Evolutionary conservation across 345 rosid genomes (phyloP).

Genomic region (Stellera chamaejasme): DNA sequence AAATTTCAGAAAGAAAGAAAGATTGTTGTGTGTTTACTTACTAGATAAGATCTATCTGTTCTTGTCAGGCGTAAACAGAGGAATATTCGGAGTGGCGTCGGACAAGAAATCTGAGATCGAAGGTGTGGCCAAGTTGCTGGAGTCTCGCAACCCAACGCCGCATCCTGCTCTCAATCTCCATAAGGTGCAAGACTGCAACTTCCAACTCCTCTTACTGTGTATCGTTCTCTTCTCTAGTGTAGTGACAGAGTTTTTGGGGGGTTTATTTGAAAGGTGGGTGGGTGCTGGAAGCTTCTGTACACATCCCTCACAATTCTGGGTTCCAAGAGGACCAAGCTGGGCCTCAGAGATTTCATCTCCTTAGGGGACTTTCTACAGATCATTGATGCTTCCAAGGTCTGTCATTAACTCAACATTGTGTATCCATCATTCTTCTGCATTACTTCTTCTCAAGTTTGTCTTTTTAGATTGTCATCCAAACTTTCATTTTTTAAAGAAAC

Average conservation of each 20-base stretch:
- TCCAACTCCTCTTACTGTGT: too few species aligned
- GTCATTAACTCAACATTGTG: too few species aligned
- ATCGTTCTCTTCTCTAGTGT: too few species aligned
- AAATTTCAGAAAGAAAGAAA: too few species aligned
- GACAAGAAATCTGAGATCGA: slow-evolving; percentile 60
- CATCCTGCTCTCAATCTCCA: slow-evolving; percentile 54
- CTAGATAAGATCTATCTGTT: too few species aligned
- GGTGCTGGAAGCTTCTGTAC: slow-evolving; percentile 77
- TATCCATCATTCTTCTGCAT: too few species aligned
- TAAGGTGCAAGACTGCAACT: slow-evolving; percentile 28
- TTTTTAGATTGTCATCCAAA: too few species aligned
- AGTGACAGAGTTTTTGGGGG: too few species aligned
- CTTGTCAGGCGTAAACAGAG: slow-evolving; percentile 45
- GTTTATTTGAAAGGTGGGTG: slow-evolving; percentile 43
- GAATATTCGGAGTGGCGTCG: slow-evolving; percentile 69
- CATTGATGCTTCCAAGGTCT: slow-evolving; percentile 65
- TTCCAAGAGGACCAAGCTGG: slow-evolving; percentile 74
- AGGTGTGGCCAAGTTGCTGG: slow-evolving; percentile 44
- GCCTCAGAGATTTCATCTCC: slow-evolving; percentile 73
- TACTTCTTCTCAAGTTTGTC: too few species aligned
- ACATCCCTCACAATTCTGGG: slow-evolving; percentile 79
- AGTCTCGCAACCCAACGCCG: slow-evolving; percentile 78
- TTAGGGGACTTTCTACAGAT: slow-evolving; percentile 69
- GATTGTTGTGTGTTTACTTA: too few species aligned
- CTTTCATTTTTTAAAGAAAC: too few species aligned